Conservation (phyloP, 208 protist genomes). For the Trypanosoma mega region DNA sequence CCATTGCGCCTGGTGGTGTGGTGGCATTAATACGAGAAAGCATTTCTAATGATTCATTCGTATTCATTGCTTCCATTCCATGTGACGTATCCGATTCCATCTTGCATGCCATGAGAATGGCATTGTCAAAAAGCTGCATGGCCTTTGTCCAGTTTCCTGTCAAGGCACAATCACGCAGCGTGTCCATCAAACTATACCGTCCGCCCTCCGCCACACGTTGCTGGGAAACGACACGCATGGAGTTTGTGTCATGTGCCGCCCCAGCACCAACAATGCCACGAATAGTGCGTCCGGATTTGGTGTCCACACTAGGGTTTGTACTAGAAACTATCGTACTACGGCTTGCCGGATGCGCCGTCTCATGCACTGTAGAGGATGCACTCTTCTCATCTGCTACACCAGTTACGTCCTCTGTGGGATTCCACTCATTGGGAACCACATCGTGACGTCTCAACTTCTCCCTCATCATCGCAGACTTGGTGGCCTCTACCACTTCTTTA, state of each 20-base stretch:
- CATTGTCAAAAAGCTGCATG: conserved; percentile 49
- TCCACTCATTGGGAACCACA: not conserved
- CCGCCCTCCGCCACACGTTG: conserved; percentile 18
- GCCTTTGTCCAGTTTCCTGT: conserved; percentile 58
- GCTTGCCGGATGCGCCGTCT: conserved; percentile 5
- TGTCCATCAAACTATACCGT: conserved; percentile 57
- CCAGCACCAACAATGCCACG: conserved; percentile 27
- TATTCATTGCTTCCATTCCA: not conserved
- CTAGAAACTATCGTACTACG: not conserved
- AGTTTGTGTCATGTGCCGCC: conserved; percentile 28
- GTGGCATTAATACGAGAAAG: conserved; percentile 39
- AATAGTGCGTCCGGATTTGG: conserved; percentile 7
- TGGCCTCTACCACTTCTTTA: conserved; percentile 34
- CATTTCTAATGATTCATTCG: conserved; percentile 35
- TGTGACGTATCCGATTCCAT: not conserved
- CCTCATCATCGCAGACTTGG: conserved; percentile 34
- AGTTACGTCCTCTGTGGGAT: not conserved
- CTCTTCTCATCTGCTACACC: no score
- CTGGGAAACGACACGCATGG: conserved; percentile 11
- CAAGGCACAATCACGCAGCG: conserved; percentile 61
- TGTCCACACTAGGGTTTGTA: not conserved
- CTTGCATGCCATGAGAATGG: conserved; percentile 24
- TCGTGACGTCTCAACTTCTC: conserved; percentile 8
- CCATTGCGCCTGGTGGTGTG: conserved; percentile 8
- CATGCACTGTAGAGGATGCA: conserved; percentile 15